These are phyloP conservation scores for Ilex asprella DNA, from an alignment of 257 asterid genomes.

Conservation along the genomic window DNA sequence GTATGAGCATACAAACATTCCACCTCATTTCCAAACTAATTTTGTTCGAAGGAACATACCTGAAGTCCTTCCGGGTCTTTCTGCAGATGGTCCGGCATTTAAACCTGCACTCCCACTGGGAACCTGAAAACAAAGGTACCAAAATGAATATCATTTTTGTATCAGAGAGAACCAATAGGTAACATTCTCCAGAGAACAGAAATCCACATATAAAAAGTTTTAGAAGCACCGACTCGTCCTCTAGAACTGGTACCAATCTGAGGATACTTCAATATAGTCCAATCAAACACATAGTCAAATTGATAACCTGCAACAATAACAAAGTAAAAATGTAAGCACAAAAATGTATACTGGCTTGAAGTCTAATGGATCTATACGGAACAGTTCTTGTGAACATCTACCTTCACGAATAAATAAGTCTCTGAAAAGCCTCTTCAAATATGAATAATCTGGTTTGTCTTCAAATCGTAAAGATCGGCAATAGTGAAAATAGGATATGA, in stretches of 20 bases:
- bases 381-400: constrained; percentile 14
- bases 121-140: constrained; percentile 40
- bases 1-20: background rate
- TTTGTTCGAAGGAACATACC: constrained; percentile 33
- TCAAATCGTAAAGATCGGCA: constrained; percentile 87
- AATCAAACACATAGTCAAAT: constrained; percentile 91
- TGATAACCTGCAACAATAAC: constrained; percentile 65
- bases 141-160: constrained; percentile 5
- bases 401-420: constrained; percentile 96
- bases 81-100: constrained; percentile 75
- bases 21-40: background rate
- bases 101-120: constrained; percentile 54
- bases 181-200: background rate
- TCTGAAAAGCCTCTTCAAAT: constrained; percentile 86
- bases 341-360: constrained; percentile 2
- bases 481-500: constrained; percentile 86
- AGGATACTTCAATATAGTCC: constrained; percentile 95
- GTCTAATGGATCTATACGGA: constrained; percentile 3
- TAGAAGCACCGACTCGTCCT: constrained; percentile 50
- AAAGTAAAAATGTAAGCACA: constrained; percentile 10
- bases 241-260: constrained; percentile 83
- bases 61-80: constrained; percentile 72
- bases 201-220: constrained; percentile 10
- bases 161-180: constrained; percentile 2
- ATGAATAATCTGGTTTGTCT: constrained; percentile 90